Percentiles rank a stretch among this genome's conserved stretches.
phyloP scores from a whole-genome alignment of 441 rosid genomes.

The Populus tomentosa region DNA sequence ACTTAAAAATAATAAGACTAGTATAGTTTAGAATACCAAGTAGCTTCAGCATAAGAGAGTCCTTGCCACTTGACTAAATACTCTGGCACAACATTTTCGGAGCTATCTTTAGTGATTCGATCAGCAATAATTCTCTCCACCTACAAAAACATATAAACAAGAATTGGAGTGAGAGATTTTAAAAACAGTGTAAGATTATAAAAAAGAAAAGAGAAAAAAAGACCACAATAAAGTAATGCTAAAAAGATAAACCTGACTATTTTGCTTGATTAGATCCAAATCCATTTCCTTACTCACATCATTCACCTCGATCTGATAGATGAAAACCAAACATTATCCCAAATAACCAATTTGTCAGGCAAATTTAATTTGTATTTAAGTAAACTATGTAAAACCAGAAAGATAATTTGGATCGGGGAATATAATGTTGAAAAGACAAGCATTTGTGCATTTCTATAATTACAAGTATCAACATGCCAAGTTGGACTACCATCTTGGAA shows the following conservation, averaged over 20 bases:
- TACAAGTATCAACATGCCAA: not conserved
- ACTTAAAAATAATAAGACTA: constrained; percentile 4
- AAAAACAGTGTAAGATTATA: not conserved
- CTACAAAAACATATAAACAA: constrained; percentile 36
- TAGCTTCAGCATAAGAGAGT: constrained; percentile 99
- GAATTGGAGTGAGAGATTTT: not conserved
- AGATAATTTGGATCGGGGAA: not conserved
- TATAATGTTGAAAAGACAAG: not conserved
- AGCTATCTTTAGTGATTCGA: constrained; percentile 71
- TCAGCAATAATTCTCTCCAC: constrained; percentile 94
- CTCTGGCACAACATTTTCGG: constrained; percentile 79
- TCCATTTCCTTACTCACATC: constrained; percentile 99
- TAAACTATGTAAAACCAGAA: not conserved
- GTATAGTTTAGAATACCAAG: constrained; percentile 58
- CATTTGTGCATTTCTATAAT: not conserved
- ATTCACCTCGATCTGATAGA: constrained; percentile 82
- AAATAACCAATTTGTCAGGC: not conserved
- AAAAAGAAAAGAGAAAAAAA: not conserved
- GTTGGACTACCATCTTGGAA: not conserved
- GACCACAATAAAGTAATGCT: not conserved
- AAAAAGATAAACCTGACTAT: constrained; percentile 68
- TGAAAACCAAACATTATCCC: not conserved
- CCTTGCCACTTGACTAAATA: constrained; percentile 99
- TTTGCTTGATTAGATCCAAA: constrained; percentile 95
- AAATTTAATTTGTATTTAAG: not conserved